Base-by-base conservation (phyloP, 2,329 filamentous ascomycete species). In the Fusarium sp. region DNA sequence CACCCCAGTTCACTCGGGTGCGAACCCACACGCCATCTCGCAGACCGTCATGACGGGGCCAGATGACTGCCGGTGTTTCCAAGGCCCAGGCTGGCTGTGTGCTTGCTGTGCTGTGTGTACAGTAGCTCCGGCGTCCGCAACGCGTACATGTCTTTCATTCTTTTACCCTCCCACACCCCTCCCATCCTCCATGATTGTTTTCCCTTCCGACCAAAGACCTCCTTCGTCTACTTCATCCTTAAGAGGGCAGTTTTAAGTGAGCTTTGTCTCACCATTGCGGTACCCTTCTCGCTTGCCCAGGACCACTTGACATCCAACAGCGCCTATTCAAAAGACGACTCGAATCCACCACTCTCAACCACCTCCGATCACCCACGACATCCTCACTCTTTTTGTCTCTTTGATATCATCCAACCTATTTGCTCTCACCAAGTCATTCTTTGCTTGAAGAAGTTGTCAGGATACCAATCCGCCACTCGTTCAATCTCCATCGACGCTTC, bases 151-250 rank as follows among this genome's bases (percentile, higher is more conserved):
- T 77, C 76, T 77, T 78, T 79, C 80, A 80, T 82, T 82, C 79
- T 80, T 81, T 75, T 82, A 80, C 80, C 76, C 80, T 80, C 77
- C 71, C 75, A 78, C 79, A 71, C 80, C 80, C 79, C 79, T 79
- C 76, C 74, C 64, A 75, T 65, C 71, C 69, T 70, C 64, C 73
- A 74, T 73, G 69, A 70, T 31, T 75, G 68, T 59, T 69, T 75
- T 75, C 75, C 75, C 76, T 73, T 79, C 72, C 70, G 67, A 74
- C 77, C 64, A 75, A 73, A 74, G 70, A 75, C 75, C 74, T 80
- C 80, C 79, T 81, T 81, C 79, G 72, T 71, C 63, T 76, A 80
- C 70, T 77, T 80, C 77, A 75, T 82, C 75, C 76, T 76, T 74
- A 71, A 72, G 72, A 81, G 78, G 78, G 79, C 74, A 81, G 69